Percentiles rank a stretch among this genome's conserved stretches.
These are phyloP conservation scores for Chlamydomonas sphaeroides DNA, from an alignment of 139 green algal genomes.

Conservation along the genomic window DNA sequence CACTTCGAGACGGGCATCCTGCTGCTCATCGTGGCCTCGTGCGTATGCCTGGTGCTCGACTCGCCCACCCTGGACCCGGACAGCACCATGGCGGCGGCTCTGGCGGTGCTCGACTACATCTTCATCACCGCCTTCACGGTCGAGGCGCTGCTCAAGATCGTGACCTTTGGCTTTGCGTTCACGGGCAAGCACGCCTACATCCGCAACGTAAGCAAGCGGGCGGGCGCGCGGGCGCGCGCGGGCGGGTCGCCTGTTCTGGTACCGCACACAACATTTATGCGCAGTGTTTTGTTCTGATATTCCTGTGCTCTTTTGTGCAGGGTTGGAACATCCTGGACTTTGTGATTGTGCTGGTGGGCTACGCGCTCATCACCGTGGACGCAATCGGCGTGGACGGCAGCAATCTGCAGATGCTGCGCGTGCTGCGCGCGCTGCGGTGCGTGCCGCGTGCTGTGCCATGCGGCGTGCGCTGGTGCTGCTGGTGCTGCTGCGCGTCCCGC, in stretches of 20 bases:
- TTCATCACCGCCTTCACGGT: conserved; percentile 69
- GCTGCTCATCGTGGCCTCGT: conserved; percentile 66
- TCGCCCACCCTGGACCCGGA: conserved; percentile 51
- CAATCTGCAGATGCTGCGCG: conserved; percentile 29
- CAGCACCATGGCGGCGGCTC: conserved; percentile 35
- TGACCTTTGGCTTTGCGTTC: conserved; percentile 67
- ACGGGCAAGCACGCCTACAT: conserved; percentile 70
- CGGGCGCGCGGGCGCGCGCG: no score
- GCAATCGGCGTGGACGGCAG: neutral
- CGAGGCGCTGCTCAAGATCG: conserved; percentile 76
- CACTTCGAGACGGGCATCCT: conserved; percentile 72
- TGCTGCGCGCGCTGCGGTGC: conserved; percentile 68
- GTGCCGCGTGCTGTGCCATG: no score
- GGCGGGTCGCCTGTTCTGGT: no score
- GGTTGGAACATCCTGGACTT: conserved; percentile 69
- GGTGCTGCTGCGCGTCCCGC: no score
- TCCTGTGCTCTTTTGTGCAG: no score
- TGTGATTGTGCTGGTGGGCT: conserved; percentile 23
- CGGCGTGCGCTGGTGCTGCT: no score
- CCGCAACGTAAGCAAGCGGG: no score
- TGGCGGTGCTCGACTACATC: conserved; percentile 56
- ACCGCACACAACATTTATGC: no score
- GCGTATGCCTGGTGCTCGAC: conserved; percentile 69
- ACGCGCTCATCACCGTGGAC: conserved; percentile 35
- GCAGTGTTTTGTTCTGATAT: no score